Percentiles rank a stretch among this genome's conserved stretches.
Evolutionary conservation across 148 eudicot genomes (phyloP).

Genomic region (Rhododendron vialii): DNA sequence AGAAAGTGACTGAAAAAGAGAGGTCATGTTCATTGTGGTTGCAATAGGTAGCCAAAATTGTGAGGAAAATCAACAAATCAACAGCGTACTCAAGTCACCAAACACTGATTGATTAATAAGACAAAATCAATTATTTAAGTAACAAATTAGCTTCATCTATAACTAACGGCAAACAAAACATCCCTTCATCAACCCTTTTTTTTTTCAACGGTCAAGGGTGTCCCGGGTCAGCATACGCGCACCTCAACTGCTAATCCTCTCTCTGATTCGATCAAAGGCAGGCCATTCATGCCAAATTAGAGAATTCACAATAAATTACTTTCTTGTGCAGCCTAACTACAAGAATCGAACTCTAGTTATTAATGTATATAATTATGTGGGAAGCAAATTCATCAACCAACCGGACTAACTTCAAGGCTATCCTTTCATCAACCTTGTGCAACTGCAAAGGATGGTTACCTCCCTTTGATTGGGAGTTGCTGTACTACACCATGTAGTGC

Average conservation of each 20-base stretch:
- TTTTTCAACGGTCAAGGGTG: background rate
- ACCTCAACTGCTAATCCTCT: background rate
- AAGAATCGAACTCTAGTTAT: background rate
- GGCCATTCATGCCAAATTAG: background rate
- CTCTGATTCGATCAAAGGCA: background rate
- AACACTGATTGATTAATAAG: background rate
- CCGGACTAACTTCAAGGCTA: no score
- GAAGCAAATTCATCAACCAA: background rate
- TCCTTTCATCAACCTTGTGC: constrained; percentile 14
- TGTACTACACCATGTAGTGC: no score
- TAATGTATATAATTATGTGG: no score
- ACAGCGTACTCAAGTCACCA: background rate
- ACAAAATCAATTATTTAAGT: background rate
- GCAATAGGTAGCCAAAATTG: background rate
- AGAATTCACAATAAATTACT: no score
- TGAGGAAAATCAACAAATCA: background rate
- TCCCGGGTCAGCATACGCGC: background rate
- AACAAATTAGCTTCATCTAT: background rate
- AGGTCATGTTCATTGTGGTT: background rate
- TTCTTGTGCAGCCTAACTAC: background rate
- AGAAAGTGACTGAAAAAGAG: background rate
- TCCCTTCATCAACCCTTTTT: constrained; percentile 9
- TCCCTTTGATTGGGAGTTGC: constrained; percentile 4
- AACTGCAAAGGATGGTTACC: constrained; percentile 2
- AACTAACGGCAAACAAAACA: constrained; percentile 12